Percentiles rank a stretch among this genome's conserved stretches.
Evolutionary conservation across 306 rosid species (phyloP).

Genomic region (Medicago ruthenica): DNA sequence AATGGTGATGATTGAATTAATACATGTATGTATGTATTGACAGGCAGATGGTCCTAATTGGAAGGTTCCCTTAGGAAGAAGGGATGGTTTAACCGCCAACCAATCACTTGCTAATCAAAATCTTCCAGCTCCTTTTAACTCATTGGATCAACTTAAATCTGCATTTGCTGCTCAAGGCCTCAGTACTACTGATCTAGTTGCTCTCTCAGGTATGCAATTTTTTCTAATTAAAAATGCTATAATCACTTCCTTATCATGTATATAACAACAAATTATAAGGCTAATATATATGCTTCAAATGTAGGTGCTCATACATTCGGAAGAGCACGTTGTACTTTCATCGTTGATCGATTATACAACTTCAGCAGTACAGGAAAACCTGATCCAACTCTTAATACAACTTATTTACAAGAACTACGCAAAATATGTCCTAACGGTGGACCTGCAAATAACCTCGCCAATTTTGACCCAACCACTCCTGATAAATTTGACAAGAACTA

Average conservation of each 20-base stretch:
- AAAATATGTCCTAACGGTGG: neutral
- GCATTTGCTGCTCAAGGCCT: constrained; percentile 50
- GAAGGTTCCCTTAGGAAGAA: constrained; percentile 57
- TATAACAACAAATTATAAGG: no score
- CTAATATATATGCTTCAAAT: neutral
- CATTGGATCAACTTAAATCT: constrained; percentile 26
- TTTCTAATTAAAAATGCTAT: no score
- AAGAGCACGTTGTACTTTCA: neutral
- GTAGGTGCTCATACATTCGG: constrained; percentile 57
- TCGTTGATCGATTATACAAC: neutral
- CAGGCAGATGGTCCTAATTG: constrained; percentile 56
- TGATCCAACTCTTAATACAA: constrained; percentile 9
- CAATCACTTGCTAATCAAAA: constrained; percentile 25
- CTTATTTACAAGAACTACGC: neutral
- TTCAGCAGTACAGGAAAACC: constrained; percentile 9
- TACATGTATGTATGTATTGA: neutral
- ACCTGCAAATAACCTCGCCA: neutral
- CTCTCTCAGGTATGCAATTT: constrained; percentile 33
- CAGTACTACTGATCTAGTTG: constrained; percentile 55
- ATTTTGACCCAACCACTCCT: constrained; percentile 22
- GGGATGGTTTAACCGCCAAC: constrained; percentile 56
- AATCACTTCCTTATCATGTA: no score
- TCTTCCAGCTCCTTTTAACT: constrained; percentile 51
- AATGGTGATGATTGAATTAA: neutral
- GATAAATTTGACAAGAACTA: neutral